Evolutionary conservation across 192 early-diverging fungal genomes (phyloP).

Genomic region (Dissophora ornata): DNA sequence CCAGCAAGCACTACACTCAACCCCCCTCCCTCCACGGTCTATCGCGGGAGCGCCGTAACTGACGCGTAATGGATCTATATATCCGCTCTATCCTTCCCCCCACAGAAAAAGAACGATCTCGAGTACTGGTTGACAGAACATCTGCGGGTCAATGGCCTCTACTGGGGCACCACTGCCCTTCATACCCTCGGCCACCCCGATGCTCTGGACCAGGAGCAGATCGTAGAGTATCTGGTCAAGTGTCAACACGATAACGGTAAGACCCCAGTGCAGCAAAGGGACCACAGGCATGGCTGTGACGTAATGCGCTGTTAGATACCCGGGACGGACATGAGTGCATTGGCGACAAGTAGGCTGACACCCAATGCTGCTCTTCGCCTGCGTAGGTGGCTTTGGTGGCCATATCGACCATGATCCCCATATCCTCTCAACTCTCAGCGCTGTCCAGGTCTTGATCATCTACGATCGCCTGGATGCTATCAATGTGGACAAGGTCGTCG

Average conservation of each 20-base stretch:
- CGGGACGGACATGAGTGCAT: too few species aligned
- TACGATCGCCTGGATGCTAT: slow-evolving; percentile 84
- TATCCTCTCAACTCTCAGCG: slow-evolving; percentile 90
- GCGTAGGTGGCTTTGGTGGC: slow-evolving; percentile 94
- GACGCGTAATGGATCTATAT: too few species aligned
- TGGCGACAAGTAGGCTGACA: neutral
- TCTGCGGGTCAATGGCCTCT: slow-evolving; percentile 90
- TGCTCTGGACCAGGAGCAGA: slow-evolving; percentile 73
- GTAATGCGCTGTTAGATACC: slow-evolving; percentile 20
- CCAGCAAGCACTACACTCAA: neutral
- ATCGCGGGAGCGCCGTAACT: too few species aligned
- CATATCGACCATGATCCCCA: slow-evolving; percentile 90
- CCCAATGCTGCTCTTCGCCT: too few species aligned
- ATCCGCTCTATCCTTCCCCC: neutral
- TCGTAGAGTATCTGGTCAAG: slow-evolving; percentile 82
- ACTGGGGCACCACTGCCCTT: slow-evolving; percentile 92
- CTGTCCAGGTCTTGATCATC: slow-evolving; percentile 88
- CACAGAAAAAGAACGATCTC: slow-evolving; percentile 81
- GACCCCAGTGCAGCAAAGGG: neutral
- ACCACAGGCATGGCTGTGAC: slow-evolving; percentile 5
- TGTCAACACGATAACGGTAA: slow-evolving; percentile 86
- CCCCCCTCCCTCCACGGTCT: neutral
- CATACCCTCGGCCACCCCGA: slow-evolving; percentile 73
- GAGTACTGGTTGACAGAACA: slow-evolving; percentile 97
- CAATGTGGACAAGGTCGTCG: slow-evolving; percentile 69